phyloP scores from a whole-genome alignment of 768 basidiomycete species.

The Leccinum broughii region DNA sequence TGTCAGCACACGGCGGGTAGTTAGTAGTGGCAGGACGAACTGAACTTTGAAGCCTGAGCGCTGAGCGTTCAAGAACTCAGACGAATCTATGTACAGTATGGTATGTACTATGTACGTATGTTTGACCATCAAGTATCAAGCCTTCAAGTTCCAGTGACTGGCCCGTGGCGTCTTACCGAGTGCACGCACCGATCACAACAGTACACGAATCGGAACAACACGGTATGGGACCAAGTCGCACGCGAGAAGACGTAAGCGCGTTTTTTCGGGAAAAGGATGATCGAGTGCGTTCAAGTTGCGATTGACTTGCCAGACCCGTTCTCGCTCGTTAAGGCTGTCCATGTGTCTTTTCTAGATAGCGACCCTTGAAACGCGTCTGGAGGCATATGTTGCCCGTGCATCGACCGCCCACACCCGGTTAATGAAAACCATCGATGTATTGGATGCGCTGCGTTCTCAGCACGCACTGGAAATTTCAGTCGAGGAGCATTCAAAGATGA shows the following conservation, averaged over 20 bases:
- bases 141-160: neutral
- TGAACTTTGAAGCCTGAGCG: neutral
- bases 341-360: constrained; percentile 25
- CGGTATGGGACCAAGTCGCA: constrained; percentile 28
- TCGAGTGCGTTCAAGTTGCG: constrained; percentile 19
- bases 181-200: constrained; percentile 3
- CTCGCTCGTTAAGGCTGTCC: neutral
- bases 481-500: constrained; percentile 34
- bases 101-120: neutral
- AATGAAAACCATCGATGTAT: constrained; percentile 46
- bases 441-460: constrained; percentile 43
- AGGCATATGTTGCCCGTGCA: constrained; percentile 39
- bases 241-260: constrained; percentile 21
- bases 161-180: constrained; percentile 2
- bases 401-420: constrained; percentile 50
- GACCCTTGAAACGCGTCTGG: constrained; percentile 32
- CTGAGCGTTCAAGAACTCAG: neutral
- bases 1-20: neutral
- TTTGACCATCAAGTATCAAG: neutral
- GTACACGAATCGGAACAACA: constrained; percentile 1
- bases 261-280: constrained; percentile 29
- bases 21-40: too few relatives aligned
- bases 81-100: too few relatives aligned
- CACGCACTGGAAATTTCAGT: constrained; percentile 43
- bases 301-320: neutral